phyloP scores from a whole-genome alignment of 2,329 filamentous ascomycete species.

The Trichoderma endophyticum region DNA sequence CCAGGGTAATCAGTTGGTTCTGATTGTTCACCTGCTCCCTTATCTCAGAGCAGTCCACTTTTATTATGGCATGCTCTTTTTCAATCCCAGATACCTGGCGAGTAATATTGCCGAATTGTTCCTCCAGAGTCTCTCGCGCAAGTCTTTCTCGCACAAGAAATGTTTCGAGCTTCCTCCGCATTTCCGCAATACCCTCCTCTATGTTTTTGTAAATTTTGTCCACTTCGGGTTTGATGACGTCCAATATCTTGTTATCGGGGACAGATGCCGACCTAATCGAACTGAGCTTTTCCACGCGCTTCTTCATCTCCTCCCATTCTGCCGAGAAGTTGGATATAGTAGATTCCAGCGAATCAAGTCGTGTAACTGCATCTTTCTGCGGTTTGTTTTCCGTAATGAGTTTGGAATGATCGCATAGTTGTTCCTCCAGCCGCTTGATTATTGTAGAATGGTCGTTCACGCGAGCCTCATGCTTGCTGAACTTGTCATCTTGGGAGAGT shows the following conservation, averaged over 20 bases:
- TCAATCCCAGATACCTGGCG: constrained; percentile 4
- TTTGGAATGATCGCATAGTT: background rate
- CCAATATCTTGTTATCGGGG: background rate
- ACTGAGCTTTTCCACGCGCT: background rate
- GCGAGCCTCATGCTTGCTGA: background rate
- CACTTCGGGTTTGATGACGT: background rate
- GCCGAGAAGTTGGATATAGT: background rate
- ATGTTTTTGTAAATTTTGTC: background rate
- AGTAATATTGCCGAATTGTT: constrained; percentile 13
- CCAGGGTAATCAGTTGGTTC: constrained; percentile 18
- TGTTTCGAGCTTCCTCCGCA: constrained; percentile 13
- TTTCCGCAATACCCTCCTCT: background rate
- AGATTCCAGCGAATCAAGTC: background rate
- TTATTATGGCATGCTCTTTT: constrained; percentile 5
- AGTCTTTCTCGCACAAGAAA: constrained; percentile 25
- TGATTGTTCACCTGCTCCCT: constrained; percentile 26
- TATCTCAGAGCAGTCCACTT: background rate
- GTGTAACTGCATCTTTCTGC: background rate
- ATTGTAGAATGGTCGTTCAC: background rate
- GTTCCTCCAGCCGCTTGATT: background rate
- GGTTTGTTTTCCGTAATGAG: background rate
- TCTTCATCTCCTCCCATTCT: background rate
- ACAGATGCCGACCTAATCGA: background rate
- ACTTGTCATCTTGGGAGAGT: background rate
- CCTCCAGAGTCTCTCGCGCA: constrained; percentile 17